Conservation (phyloP, 768 basidiomycete genomes). For the Phanerochaete carnosa region DNA sequence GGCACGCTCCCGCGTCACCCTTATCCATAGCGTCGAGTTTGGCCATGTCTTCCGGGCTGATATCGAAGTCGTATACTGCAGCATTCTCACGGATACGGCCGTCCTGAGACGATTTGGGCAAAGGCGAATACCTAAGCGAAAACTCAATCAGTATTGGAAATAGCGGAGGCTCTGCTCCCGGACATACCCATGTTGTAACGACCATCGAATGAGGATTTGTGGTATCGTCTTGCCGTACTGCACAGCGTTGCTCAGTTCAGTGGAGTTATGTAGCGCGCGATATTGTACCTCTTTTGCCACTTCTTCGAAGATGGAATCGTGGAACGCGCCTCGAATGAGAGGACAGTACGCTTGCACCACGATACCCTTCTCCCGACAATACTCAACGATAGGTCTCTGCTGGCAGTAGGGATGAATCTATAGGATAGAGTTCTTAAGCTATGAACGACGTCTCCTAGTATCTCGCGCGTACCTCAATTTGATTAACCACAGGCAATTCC, state of each 20-base stretch:
- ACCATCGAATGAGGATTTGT: slow-evolving; percentile 91
- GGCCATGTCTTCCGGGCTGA: slow-evolving; percentile 62
- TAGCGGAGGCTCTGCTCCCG: no score
- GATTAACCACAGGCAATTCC: slow-evolving; percentile 71
- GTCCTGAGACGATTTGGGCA: slow-evolving; percentile 78
- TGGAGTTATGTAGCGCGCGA: not conserved
- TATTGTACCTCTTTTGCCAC: slow-evolving; percentile 35
- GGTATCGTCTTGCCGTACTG: slow-evolving; percentile 50
- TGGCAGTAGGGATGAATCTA: slow-evolving; percentile 83
- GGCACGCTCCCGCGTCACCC: slow-evolving; percentile 69
- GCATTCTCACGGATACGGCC: slow-evolving; percentile 71
- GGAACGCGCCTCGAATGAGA: slow-evolving; percentile 47
- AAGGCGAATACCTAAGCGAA: slow-evolving; percentile 64
- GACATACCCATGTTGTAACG: slow-evolving; percentile 74
- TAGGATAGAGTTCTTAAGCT: not conserved
- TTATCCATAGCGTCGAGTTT: slow-evolving; percentile 66
- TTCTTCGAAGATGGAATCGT: slow-evolving; percentile 48
- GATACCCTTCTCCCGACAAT: slow-evolving; percentile 41
- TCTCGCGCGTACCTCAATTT: slow-evolving; percentile 61
- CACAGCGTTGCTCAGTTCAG: not conserved
- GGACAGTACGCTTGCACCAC: slow-evolving; percentile 55
- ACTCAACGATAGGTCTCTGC: slow-evolving; percentile 76
- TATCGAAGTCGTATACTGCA: slow-evolving; percentile 71
- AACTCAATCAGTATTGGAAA: no score
- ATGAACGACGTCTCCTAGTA: not conserved